Evolutionary conservation across 176 grass and related monocot genomes (phyloP).

Genomic region (Oryza brachyantha): DNA sequence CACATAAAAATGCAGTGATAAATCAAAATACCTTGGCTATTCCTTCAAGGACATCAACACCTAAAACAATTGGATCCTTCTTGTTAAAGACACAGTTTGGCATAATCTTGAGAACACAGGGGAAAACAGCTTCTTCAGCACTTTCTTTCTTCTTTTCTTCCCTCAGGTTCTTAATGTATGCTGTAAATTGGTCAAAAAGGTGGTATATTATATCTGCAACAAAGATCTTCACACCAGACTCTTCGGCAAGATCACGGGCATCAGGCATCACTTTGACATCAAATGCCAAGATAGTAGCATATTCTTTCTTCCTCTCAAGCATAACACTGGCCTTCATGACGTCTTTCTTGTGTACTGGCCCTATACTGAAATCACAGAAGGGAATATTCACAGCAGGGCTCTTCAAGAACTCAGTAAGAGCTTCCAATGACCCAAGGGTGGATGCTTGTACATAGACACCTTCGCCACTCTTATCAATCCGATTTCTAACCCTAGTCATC

Average conservation of each 20-base stretch:
- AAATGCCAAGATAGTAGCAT: constrained; percentile 96
- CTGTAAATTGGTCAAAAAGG: constrained; percentile 88
- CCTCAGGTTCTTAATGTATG: constrained; percentile 75
- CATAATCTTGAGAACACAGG: constrained; percentile 87
- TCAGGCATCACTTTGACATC: constrained; percentile 99
- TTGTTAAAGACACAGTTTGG: constrained; percentile 89
- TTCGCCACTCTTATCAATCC: constrained; percentile 80
- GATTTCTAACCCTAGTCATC: constrained; percentile 71
- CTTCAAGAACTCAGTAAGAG: constrained; percentile 81
- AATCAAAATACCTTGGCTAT: constrained; percentile 67
- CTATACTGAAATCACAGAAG: constrained; percentile 89
- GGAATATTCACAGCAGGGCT: constrained; percentile 81
- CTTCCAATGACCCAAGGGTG: constrained; percentile 89
- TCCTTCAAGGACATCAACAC: constrained; percentile 90
- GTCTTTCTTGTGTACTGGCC: constrained; percentile 96
- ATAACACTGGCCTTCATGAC: constrained; percentile 97
- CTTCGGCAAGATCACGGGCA: constrained; percentile 81
- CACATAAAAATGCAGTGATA: neutral
- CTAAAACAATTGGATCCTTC: constrained; percentile 91
- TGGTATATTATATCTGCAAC: constrained; percentile 97
- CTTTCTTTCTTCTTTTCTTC: constrained; percentile 94
- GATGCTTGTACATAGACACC: constrained; percentile 95
- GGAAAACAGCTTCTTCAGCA: constrained; percentile 82
- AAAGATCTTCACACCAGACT: constrained; percentile 77
- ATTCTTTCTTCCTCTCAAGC: constrained; percentile 95